These are phyloP conservation scores for California macrophylla DNA, from an alignment of 441 rosid species.

Conservation along the genomic window DNA sequence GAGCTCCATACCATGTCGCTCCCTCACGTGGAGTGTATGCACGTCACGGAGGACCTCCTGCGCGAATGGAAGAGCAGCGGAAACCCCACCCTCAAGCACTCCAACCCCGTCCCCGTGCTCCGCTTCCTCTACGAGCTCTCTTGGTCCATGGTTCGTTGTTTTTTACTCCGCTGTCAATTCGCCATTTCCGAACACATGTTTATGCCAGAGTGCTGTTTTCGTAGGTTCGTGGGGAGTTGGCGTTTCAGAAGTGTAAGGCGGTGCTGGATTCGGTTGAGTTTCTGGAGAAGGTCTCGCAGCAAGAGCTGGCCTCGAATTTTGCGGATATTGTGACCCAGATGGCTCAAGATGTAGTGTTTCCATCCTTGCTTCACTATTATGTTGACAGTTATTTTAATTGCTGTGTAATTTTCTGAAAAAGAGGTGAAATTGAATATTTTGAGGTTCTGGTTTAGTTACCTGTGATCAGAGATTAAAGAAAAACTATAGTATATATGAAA, in stretches of 20 bases:
- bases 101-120: slow-evolving; percentile 59
- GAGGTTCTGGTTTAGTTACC: neutral
- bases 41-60: slow-evolving; percentile 60
- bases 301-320: slow-evolving; percentile 56
- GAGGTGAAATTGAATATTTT: neutral
- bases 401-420: neutral
- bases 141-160: slow-evolving; percentile 49
- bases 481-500: neutral
- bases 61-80: slow-evolving; percentile 68
- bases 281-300: slow-evolving; percentile 38
- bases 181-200: neutral
- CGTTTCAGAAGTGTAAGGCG: slow-evolving; percentile 69
- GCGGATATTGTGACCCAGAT: slow-evolving; percentile 85
- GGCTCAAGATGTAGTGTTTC: slow-evolving; percentile 64
- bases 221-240: slow-evolving; percentile 90
- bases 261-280: slow-evolving; percentile 63
- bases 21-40: slow-evolving; percentile 51
- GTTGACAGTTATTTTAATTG: neutral
- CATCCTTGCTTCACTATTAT: neutral
- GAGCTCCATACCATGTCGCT: slow-evolving; percentile 34
- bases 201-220: slow-evolving; percentile 4
- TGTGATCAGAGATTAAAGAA: neutral
- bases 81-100: slow-evolving; percentile 42
- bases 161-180: neutral
- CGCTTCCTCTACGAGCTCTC: slow-evolving; percentile 94